Conservation (phyloP, 2,329 filamentous ascomycete species). For the Paradendryphiella salina region DNA sequence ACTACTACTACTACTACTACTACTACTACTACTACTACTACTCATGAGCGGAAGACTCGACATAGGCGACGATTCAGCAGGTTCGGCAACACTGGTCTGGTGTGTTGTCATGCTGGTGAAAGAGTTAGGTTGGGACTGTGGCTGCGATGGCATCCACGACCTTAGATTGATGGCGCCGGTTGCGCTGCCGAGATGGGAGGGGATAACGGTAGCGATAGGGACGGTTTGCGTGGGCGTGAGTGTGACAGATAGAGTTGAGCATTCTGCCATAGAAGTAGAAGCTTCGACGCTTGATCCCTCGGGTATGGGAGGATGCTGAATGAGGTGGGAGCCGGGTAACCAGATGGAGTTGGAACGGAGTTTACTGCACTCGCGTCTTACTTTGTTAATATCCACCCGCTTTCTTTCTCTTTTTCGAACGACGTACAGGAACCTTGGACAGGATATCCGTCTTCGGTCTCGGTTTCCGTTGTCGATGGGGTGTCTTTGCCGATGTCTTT, state of each 20-base stretch:
- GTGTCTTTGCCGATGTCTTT: too few relatives aligned
- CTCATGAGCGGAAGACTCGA: too few relatives aligned
- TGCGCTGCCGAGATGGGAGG: background rate
- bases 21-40: too few relatives aligned
- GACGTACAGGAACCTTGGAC: too few relatives aligned
- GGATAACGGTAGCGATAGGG: background rate
- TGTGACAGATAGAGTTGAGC: background rate
- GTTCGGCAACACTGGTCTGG: background rate
- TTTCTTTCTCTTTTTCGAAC: background rate
- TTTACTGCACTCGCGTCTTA: background rate
- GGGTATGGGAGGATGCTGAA: background rate
- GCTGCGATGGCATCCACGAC: background rate
- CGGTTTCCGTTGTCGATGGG: too few relatives aligned
- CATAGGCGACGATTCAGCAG: conserved; percentile 18
- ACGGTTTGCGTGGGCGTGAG: conserved; percentile 3
- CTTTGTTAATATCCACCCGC: too few relatives aligned
- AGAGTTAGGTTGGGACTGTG: too few relatives aligned
- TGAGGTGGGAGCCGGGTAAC: background rate
- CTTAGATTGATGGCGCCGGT: background rate
- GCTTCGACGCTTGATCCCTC: background rate
- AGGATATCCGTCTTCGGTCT: too few relatives aligned
- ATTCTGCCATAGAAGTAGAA: background rate
- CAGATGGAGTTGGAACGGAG: background rate
- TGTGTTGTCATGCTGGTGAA: too few relatives aligned
- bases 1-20: background rate